Conservation (phyloP, 306 rosid species). For the Quillaja saponaria region DNA sequence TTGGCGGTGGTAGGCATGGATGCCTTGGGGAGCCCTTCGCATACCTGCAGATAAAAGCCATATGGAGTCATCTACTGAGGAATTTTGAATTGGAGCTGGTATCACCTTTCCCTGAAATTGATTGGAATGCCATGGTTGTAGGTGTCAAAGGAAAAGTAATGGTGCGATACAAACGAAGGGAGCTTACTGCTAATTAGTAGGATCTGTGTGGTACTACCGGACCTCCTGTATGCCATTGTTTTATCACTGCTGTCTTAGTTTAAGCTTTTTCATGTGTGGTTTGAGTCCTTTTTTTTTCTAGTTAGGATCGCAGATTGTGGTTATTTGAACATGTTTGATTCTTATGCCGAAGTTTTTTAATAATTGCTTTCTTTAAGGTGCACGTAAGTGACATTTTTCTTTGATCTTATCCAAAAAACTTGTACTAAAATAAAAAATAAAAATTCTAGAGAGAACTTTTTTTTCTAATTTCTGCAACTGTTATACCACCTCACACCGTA, state of each 20-base stretch:
- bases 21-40: slow-evolving; percentile 99
- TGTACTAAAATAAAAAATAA: too few relatives aligned
- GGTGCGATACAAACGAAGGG: slow-evolving; percentile 85
- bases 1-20: slow-evolving; percentile 97
- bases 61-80: slow-evolving; percentile 92
- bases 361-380: too few relatives aligned
- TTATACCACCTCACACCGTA: too few relatives aligned
- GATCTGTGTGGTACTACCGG: too few relatives aligned
- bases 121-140: slow-evolving; percentile 99
- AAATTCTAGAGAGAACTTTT: too few relatives aligned
- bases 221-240: slow-evolving; percentile 22
- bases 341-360: too few relatives aligned
- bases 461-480: too few relatives aligned
- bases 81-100: slow-evolving; percentile 84
- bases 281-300: slow-evolving; percentile 8
- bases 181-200: slow-evolving; percentile 51
- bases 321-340: too few relatives aligned
- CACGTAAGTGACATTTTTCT: too few relatives aligned
- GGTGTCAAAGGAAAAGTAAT: slow-evolving; percentile 94
- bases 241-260: neutral
- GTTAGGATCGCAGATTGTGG: slow-evolving; percentile 23
- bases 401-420: too few relatives aligned
- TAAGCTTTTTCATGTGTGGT: neutral
- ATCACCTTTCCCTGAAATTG: slow-evolving; percentile 90
- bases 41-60: slow-evolving; percentile 90